phyloP scores from a whole-genome alignment of 1,284 basidiomycete genomes.

The Ustanciosporium gigantosporum region DNA sequence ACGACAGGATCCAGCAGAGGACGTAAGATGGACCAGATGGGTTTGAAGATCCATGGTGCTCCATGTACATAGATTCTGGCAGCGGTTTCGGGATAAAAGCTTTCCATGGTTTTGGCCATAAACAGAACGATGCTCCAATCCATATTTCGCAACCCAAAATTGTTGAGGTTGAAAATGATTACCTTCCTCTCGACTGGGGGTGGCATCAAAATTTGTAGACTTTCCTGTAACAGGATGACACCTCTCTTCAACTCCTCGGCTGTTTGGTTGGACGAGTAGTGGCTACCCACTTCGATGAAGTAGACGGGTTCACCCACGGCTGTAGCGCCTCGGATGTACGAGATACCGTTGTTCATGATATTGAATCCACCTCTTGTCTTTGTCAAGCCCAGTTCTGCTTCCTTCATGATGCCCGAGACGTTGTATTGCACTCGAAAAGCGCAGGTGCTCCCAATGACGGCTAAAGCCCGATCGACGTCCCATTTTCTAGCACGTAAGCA shows the following conservation, averaged over 20 bases:
- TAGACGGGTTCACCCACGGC: constrained; percentile 49
- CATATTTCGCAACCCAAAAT: constrained; percentile 57
- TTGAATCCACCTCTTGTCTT: constrained; percentile 49
- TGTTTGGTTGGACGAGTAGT: constrained; percentile 53
- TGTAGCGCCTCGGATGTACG: constrained; percentile 47
- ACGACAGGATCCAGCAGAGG: constrained; percentile 55
- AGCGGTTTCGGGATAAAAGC: constrained; percentile 51
- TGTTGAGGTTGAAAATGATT: constrained; percentile 56
- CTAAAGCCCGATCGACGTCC: constrained; percentile 49
- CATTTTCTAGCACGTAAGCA: constrained; percentile 61
- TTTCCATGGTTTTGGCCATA: constrained; percentile 57
- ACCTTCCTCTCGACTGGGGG: constrained; percentile 53
- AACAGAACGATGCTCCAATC: constrained; percentile 55
- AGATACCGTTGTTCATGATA: constrained; percentile 51
- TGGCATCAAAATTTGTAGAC: constrained; percentile 45
- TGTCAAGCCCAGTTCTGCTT: constrained; percentile 41
- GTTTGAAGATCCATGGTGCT: constrained; percentile 57
- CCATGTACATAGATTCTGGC: constrained; percentile 53
- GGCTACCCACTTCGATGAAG: constrained; percentile 52
- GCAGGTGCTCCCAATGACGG: constrained; percentile 48
- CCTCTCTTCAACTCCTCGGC: constrained; percentile 51
- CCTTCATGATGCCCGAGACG: constrained; percentile 38
- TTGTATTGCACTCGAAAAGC: constrained; percentile 40
- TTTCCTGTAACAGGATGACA: constrained; percentile 50
- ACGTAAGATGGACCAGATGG: constrained; percentile 53